Evolutionary conservation across 352 stramenopile species (phyloP).

Genomic region (Aphanomyces invadans): DNA sequence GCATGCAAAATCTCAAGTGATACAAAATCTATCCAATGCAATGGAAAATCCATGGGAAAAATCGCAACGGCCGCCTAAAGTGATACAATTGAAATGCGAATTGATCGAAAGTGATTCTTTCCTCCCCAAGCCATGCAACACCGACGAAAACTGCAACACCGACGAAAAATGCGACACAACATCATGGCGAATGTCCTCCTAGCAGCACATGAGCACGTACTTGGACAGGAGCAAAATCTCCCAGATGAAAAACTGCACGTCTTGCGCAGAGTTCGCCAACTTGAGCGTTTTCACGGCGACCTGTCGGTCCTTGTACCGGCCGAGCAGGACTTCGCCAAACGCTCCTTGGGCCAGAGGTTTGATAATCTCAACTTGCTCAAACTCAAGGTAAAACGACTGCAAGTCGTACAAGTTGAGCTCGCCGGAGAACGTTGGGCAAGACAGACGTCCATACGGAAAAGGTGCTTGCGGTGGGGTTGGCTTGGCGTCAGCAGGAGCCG

Average conservation of each 20-base stretch:
- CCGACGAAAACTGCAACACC: too few species aligned
- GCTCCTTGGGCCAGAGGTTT: constrained; percentile 32
- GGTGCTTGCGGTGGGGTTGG: too few species aligned
- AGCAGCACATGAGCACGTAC: constrained; percentile 1
- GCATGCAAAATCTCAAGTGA: too few species aligned
- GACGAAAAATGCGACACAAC: too few species aligned
- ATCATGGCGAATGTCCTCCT: too few species aligned
- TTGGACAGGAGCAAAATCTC: constrained; percentile 12
- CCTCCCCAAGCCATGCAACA: too few species aligned
- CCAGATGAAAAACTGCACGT: constrained; percentile 11
- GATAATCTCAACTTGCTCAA: not conserved
- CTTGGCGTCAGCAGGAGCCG: not conserved
- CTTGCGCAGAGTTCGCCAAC: not conserved
- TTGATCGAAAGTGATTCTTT: too few species aligned
- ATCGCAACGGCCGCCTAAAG: too few species aligned
- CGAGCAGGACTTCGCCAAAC: constrained; percentile 71
- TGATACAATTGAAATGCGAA: too few species aligned
- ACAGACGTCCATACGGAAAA: not conserved
- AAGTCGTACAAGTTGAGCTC: constrained; percentile 1
- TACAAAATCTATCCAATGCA: too few species aligned
- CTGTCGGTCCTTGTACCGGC: constrained; percentile 55
- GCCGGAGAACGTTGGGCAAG: not conserved
- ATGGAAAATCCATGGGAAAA: too few species aligned
- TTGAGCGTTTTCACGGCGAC: constrained; percentile 57
- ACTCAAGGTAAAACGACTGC: not conserved